Evolutionary conservation across 2,329 filamentous ascomycete species (phyloP).

Genomic region (Colletotrichum agaves): DNA sequence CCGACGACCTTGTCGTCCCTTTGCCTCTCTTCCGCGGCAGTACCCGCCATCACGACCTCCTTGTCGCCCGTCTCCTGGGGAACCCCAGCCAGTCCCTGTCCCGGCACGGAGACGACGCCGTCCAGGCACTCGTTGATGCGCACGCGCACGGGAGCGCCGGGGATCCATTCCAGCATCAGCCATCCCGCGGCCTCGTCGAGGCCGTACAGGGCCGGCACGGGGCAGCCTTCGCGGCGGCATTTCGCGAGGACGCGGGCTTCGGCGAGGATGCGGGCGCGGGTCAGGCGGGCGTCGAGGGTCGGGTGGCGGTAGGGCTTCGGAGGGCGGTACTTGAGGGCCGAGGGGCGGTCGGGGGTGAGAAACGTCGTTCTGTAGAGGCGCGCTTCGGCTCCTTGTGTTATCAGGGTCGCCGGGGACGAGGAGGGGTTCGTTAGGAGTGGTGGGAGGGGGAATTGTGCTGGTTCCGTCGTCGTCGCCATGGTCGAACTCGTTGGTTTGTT

Average conservation of each 20-base stretch:
- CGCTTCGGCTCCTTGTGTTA: conserved; percentile 95
- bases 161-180: conserved; percentile 88
- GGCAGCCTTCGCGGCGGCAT: conserved; percentile 80
- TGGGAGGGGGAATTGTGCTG: conserved; percentile 63
- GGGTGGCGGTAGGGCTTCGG: conserved; percentile 93
- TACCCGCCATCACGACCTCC: conserved; percentile 44
- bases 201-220: conserved; percentile 84
- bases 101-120: conserved; percentile 40
- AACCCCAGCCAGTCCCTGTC: not conserved
- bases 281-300: conserved; percentile 86
- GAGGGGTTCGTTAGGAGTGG: conserved; percentile 72
- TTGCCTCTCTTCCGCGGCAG: conserved; percentile 26
- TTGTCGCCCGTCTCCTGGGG: conserved; percentile 38
- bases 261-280: conserved; percentile 85
- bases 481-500: not conserved
- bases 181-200: conserved; percentile 73
- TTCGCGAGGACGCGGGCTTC: conserved; percentile 88
- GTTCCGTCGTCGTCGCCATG: not conserved
- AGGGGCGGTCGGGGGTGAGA: conserved; percentile 73
- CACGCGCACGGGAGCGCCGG: conserved; percentile 75
- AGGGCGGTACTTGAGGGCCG: conserved; percentile 91
- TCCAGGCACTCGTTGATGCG: conserved; percentile 76
- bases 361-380: conserved; percentile 90
- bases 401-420: conserved; percentile 70
- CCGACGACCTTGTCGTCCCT: conserved; percentile 38